phyloP scores from a whole-genome alignment of 768 basidiomycete genomes.

The Panaeolus papilionaceus region DNA sequence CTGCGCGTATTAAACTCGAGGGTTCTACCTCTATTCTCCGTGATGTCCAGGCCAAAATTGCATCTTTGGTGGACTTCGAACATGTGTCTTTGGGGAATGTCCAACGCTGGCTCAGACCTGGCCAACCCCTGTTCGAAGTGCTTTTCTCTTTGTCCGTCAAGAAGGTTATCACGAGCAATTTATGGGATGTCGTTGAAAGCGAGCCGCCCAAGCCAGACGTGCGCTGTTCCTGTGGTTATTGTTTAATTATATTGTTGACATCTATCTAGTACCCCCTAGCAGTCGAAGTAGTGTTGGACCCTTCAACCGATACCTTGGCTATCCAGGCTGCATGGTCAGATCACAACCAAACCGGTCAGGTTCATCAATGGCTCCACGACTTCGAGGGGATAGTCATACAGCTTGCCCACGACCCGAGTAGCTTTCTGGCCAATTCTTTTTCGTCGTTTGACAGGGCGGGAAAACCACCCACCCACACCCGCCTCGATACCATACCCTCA shows the following conservation, averaged over 20 bases:
- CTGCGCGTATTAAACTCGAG: conserved; percentile 34
- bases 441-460: background rate
- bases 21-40: conserved; percentile 25
- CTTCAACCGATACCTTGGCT: conserved; percentile 26
- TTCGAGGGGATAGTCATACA: conserved; percentile 31
- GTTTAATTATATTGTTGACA: background rate
- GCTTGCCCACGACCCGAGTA: conserved; percentile 17
- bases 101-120: conserved; percentile 40
- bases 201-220: conserved; percentile 40
- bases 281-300: conserved; percentile 37
- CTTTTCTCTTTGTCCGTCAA: conserved; percentile 40
- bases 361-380: conserved; percentile 28
- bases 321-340: conserved; percentile 36
- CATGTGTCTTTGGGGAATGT: conserved; percentile 39
- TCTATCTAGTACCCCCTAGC: conserved; percentile 36
- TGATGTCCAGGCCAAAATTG: conserved; percentile 33
- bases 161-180: conserved; percentile 19
- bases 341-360: conserved; percentile 19
- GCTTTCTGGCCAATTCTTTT: conserved; percentile 19
- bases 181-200: conserved; percentile 37
- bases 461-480: background rate
- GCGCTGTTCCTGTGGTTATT: conserved; percentile 20
- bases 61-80: conserved; percentile 37
- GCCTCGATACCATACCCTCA: background rate
- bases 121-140: conserved; percentile 35